A percentile compares a stretch with the other conserved stretches of the same genome.
Conservation (phyloP, 2,329 filamentous ascomycete genomes). For the Cercospora nicotianae region DNA sequence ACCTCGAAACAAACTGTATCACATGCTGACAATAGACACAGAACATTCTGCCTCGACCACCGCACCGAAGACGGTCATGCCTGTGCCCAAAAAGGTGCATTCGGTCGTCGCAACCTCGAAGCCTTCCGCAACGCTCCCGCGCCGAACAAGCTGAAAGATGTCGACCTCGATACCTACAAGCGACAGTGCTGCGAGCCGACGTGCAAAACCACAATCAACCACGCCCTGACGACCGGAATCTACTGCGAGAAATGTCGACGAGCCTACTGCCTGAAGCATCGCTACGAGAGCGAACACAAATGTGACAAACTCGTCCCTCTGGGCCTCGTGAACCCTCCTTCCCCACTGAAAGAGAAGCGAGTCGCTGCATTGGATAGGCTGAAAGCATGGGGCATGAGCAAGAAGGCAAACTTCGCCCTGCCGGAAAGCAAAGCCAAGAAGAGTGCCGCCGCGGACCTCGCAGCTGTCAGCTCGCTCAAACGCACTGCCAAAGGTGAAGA, state of each 20-base stretch:
- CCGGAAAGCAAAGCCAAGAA: conserved; percentile 57
- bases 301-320: conserved; percentile 71
- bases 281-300: conserved; percentile 76
- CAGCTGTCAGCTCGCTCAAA: conserved; percentile 76
- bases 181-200: conserved; percentile 66
- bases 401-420: conserved; percentile 49
- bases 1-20: not conserved
- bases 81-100: conserved; percentile 61
- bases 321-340: conserved; percentile 50
- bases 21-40: conserved; percentile 7
- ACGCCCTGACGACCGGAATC: conserved; percentile 65
- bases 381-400: conserved; percentile 75
- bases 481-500: conserved; percentile 86
- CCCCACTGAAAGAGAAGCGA: conserved; percentile 62
- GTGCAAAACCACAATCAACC: conserved; percentile 73
- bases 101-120: conserved; percentile 54
- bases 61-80: conserved; percentile 80
- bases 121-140: conserved; percentile 32
- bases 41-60: conserved; percentile 83
- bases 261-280: conserved; percentile 75
- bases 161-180: conserved; percentile 60
- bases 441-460: conserved; percentile 62
- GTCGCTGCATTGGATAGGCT: conserved; percentile 74
- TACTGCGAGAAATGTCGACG: conserved; percentile 72
- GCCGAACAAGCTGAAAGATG: conserved; percentile 22